Percentiles rank a stretch among this genome's conserved stretches.
Evolutionary conservation across 2,329 filamentous ascomycete species (phyloP).

Genomic region (Fusarium sp.): DNA sequence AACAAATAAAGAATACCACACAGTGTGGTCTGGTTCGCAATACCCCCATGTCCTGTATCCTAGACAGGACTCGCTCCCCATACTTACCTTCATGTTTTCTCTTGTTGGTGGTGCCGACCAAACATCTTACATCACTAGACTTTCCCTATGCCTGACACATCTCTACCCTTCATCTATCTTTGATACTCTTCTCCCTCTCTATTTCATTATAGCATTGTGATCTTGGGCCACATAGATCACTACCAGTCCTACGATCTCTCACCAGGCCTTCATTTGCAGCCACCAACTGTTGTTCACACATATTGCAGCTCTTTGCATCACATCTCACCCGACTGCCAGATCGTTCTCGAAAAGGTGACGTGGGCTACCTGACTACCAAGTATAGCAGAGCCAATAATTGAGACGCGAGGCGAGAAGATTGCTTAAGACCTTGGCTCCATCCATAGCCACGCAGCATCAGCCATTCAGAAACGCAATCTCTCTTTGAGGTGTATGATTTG

Average conservation of each 20-base stretch:
- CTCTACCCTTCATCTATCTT: slow-evolving; percentile 37
- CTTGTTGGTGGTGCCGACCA: slow-evolving; percentile 41
- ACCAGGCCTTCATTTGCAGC: slow-evolving; percentile 27
- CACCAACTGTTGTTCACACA: slow-evolving; percentile 21
- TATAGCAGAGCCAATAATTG: slow-evolving; percentile 42
- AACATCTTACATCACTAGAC: slow-evolving; percentile 47
- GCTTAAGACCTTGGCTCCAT: slow-evolving; percentile 40
- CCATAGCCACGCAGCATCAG: slow-evolving; percentile 38
- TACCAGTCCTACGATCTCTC: slow-evolving; percentile 24
- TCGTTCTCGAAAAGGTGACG: slow-evolving; percentile 29
- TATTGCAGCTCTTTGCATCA: slow-evolving; percentile 21
- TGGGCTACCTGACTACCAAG: slow-evolving; percentile 25
- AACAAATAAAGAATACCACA: slow-evolving; percentile 45
- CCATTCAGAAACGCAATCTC: slow-evolving; percentile 44
- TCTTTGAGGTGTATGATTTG: slow-evolving; percentile 45
- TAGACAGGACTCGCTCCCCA: slow-evolving; percentile 38
- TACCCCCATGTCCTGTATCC: slow-evolving; percentile 34
- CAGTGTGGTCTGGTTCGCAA: slow-evolving; percentile 44
- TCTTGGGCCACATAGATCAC: slow-evolving; percentile 32
- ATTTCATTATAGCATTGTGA: slow-evolving; percentile 28
- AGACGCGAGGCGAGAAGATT: slow-evolving; percentile 39
- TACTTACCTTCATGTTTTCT: slow-evolving; percentile 38
- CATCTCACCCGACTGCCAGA: slow-evolving; percentile 26
- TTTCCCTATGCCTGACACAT: slow-evolving; percentile 28
- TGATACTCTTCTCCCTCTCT: slow-evolving; percentile 35